phyloP scores from a whole-genome alignment of 305 asterid genomes.

The Euphrasia arctica region DNA sequence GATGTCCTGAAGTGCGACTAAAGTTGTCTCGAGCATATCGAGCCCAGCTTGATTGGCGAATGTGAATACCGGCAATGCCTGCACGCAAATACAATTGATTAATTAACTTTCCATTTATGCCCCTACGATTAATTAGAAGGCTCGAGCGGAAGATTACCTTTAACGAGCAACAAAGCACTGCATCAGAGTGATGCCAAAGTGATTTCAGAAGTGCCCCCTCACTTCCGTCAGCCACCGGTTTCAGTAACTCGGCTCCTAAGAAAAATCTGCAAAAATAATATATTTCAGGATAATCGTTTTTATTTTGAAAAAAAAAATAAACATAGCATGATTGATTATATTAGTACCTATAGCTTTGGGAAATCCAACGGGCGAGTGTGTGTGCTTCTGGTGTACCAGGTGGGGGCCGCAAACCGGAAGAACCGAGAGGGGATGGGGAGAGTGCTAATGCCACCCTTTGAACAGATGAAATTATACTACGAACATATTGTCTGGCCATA shows the following conservation, averaged over 20 bases:
- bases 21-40: slow-evolving; percentile 94
- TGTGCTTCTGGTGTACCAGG: slow-evolving; percentile 87
- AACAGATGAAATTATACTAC: slow-evolving; percentile 88
- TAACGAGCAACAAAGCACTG: slow-evolving; percentile 84
- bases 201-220: slow-evolving; percentile 62
- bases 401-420: slow-evolving; percentile 51
- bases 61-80: slow-evolving; percentile 88
- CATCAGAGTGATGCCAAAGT: slow-evolving; percentile 94
- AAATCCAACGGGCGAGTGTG: slow-evolving; percentile 82
- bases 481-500: slow-evolving; percentile 94
- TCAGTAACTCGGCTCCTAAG: slow-evolving; percentile 82
- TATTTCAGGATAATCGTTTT: background rate
- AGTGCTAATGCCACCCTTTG: slow-evolving; percentile 94
- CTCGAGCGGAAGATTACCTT: slow-evolving; percentile 43
- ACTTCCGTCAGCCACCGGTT: slow-evolving; percentile 57
- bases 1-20: slow-evolving; percentile 86
- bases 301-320: background rate
- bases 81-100: slow-evolving; percentile 17
- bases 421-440: slow-evolving; percentile 62
- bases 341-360: slow-evolving; percentile 84
- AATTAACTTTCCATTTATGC: background rate
- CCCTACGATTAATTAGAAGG: background rate
- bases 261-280: slow-evolving; percentile 49
- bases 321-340: background rate
- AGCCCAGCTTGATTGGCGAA: slow-evolving; percentile 96